A percentile compares a stretch with the other conserved stretches of the same genome.
Evolutionary conservation across 2,329 filamentous ascomycete species (phyloP).

Genomic region (Penicillium polonicum): DNA sequence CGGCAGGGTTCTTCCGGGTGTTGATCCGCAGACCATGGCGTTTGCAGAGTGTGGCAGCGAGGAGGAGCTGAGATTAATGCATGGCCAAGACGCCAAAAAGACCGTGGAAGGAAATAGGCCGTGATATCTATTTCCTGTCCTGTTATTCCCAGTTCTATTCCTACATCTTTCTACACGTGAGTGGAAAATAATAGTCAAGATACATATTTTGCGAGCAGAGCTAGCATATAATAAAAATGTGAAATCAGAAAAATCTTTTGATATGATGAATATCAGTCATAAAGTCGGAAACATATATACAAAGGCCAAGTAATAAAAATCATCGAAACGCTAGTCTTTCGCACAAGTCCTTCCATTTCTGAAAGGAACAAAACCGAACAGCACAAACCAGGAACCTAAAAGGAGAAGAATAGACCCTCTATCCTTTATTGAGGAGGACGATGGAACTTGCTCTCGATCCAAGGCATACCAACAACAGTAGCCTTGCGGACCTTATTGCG

Average conservation of each 20-base stretch:
- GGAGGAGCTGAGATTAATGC: no score
- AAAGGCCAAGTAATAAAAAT: neutral
- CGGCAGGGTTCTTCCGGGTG: no score
- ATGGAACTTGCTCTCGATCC: conserved; percentile 76
- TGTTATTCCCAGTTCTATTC: no score
- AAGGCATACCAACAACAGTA: conserved; percentile 83
- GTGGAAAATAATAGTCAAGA: no score
- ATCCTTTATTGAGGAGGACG: conserved; percentile 29
- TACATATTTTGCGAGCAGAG: no score
- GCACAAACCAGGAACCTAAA: conserved; percentile 1
- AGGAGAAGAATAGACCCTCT: neutral
- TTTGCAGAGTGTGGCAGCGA: no score
- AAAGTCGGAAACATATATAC: conserved; percentile 8
- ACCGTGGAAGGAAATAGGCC: no score
- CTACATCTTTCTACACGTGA: no score
- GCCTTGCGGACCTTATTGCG: conserved; percentile 74
- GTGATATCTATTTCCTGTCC: no score
- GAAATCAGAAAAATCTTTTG: neutral
- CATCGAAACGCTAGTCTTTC: conserved; percentile 10
- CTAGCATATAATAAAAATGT: neutral
- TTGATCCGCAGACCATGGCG: no score
- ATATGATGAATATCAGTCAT: conserved; percentile 1
- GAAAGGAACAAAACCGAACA: neutral
- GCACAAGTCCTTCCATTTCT: neutral
- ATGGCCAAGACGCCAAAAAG: no score